Conservation (phyloP, 2,329 filamentous ascomycete genomes). For the Arthrinium phaeospermum region DNA sequence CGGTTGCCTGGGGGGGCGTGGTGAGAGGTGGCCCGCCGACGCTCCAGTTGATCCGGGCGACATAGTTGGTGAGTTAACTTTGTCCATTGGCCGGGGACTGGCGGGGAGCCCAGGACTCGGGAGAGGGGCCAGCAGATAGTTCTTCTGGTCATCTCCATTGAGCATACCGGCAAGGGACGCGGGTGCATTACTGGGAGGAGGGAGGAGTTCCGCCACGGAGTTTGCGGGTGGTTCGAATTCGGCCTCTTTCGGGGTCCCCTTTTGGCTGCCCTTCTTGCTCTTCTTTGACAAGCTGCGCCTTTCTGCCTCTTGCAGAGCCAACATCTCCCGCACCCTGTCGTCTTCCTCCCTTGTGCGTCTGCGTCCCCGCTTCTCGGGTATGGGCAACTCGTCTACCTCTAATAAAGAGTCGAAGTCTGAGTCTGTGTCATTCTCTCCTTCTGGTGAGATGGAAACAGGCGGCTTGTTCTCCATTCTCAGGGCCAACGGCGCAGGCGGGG, state of each 20-base stretch:
- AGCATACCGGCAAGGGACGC: constrained; percentile 61
- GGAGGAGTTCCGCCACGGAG: neutral
- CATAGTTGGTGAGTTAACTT: constrained; percentile 68
- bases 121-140: constrained; percentile 48
- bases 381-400: constrained; percentile 68
- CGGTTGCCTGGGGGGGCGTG: constrained; percentile 74
- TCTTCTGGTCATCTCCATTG: constrained; percentile 41
- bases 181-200: constrained; percentile 31
- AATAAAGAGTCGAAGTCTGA: constrained; percentile 84
- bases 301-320: constrained; percentile 71
- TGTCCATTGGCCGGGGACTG: constrained; percentile 62
- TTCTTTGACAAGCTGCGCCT: constrained; percentile 76
- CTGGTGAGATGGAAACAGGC: constrained; percentile 39
- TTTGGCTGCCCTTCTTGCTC: constrained; percentile 62
- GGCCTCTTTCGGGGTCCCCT: constrained; percentile 50
- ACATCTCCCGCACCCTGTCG: constrained; percentile 75
- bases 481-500: constrained; percentile 83
- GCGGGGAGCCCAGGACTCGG: constrained; percentile 65
- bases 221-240: constrained; percentile 31
- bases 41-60: constrained; percentile 63
- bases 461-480: constrained; percentile 56
- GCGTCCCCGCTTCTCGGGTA: constrained; percentile 69
- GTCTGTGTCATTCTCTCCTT: constrained; percentile 69
- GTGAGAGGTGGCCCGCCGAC: constrained; percentile 65
- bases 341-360: constrained; percentile 88